These are phyloP conservation scores for Chrysopogon serrulatus DNA, from an alignment of 176 grass and related monocot species.

Conservation along the genomic window DNA sequence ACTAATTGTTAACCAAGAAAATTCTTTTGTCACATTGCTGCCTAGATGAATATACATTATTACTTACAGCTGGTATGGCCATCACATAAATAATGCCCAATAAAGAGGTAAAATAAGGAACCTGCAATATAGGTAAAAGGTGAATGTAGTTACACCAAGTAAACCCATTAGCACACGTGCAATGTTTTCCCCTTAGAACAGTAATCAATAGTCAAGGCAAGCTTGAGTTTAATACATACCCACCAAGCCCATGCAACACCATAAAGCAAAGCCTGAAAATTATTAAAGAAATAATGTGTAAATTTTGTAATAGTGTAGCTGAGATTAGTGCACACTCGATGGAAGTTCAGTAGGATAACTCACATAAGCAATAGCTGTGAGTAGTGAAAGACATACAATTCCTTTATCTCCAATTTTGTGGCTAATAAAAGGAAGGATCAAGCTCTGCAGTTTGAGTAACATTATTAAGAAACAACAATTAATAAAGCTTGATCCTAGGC, in stretches of 20 bases:
- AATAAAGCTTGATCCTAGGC: background rate
- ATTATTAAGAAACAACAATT: background rate
- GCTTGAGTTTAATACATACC: constrained; percentile 36
- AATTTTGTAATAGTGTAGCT: background rate
- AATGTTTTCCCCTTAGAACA: background rate
- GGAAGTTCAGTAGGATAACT: constrained; percentile 7
- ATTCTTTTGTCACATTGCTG: constrained; percentile 28
- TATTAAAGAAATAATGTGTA: background rate
- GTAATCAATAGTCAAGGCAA: background rate
- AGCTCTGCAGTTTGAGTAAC: constrained; percentile 34
- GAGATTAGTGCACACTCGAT: background rate
- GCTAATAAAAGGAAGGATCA: constrained; percentile 66
- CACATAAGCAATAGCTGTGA: constrained; percentile 61
- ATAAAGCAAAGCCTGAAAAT: constrained; percentile 53
- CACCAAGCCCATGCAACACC: constrained; percentile 73
- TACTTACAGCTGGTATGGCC: constrained; percentile 79
- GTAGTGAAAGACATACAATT: constrained; percentile 51
- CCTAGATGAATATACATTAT: background rate
- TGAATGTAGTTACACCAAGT: background rate
- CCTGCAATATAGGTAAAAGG: constrained; percentile 36
- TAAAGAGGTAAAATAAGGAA: constrained; percentile 79
- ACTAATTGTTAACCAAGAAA: constrained; percentile 22
- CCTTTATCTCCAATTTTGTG: constrained; percentile 47
- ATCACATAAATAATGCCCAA: constrained; percentile 71
- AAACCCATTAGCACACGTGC: background rate